A percentile compares a stretch with the other conserved stretches of the same genome.
Evolutionary conservation across 495 filamentous ascomycete species (phyloP).

Genomic region (Podospora fimiseda): DNA sequence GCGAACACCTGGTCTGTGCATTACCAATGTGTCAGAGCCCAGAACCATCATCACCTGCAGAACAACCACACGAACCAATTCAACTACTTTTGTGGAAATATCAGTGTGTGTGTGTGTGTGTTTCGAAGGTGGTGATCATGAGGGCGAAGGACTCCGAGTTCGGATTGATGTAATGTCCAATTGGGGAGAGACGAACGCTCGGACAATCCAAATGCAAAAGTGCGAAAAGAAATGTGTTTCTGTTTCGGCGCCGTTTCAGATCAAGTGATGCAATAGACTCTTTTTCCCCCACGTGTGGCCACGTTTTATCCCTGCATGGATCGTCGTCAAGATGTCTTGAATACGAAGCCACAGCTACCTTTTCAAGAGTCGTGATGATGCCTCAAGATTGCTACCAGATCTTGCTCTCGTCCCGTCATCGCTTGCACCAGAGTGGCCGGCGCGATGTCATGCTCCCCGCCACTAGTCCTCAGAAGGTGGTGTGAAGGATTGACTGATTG

Average conservation of each 20-base stretch:
- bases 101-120: too few relatives aligned
- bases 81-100: too few relatives aligned
- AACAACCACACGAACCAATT: too few relatives aligned
- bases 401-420: background rate
- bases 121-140: background rate
- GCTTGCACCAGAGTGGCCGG: background rate
- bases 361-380: too few relatives aligned
- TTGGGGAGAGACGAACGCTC: background rate
- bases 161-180: background rate
- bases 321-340: slow-evolving; percentile 9
- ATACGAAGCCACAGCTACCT: too few relatives aligned
- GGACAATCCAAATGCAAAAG: background rate
- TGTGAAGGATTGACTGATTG: background rate
- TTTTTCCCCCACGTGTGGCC: slow-evolving; percentile 27
- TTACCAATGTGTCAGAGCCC: background rate
- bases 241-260: slow-evolving; percentile 32
- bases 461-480: background rate
- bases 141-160: background rate
- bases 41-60: background rate
- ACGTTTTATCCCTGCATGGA: slow-evolving; percentile 28
- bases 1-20: slow-evolving; percentile 25
- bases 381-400: too few relatives aligned
- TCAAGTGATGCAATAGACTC: slow-evolving; percentile 18
- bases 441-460: background rate
- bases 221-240: slow-evolving; percentile 13